Evolutionary conservation across 345 rosid species (phyloP).

Genomic region (Brassica cretica): DNA sequence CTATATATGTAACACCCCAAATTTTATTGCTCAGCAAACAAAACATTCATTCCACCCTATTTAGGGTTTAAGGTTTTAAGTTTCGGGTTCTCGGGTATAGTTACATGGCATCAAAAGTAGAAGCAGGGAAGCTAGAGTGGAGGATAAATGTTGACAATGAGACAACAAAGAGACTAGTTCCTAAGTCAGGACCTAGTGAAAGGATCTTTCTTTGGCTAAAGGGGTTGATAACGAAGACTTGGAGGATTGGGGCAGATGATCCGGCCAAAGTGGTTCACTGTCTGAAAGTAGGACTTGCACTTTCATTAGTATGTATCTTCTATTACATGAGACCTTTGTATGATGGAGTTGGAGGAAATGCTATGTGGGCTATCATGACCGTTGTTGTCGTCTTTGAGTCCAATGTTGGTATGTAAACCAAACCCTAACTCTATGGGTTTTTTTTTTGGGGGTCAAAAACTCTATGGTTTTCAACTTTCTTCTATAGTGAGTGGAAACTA

Average conservation of each 20-base stretch:
- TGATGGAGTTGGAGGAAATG: slow-evolving; percentile 63
- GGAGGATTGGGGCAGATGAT: slow-evolving; percentile 65
- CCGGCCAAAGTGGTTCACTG: slow-evolving; percentile 68
- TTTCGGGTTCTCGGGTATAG: background rate
- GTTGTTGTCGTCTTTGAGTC: slow-evolving; percentile 74
- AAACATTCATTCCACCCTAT: background rate
- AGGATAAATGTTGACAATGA: slow-evolving; percentile 53
- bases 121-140: slow-evolving; percentile 54
- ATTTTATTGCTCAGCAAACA: slow-evolving; percentile 29
- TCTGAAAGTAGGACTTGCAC: slow-evolving; percentile 69
- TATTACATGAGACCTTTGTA: slow-evolving; percentile 73
- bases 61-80: background rate
- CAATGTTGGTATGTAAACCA: slow-evolving; percentile 55
- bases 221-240: slow-evolving; percentile 39
- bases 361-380: slow-evolving; percentile 81
- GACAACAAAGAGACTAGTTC: slow-evolving; percentile 39
- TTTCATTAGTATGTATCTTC: slow-evolving; percentile 63
- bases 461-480: background rate
- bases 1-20: slow-evolving; percentile 33
- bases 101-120: slow-evolving; percentile 41
- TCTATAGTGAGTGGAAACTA: background rate
- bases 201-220: slow-evolving; percentile 40
- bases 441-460: too few species aligned
- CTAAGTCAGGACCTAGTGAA: slow-evolving; percentile 27
- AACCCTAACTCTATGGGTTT: background rate